Conservation (phyloP, 225 moss, liverwort and hornwort species). For the Rhytidiadelphus loreus region DNA sequence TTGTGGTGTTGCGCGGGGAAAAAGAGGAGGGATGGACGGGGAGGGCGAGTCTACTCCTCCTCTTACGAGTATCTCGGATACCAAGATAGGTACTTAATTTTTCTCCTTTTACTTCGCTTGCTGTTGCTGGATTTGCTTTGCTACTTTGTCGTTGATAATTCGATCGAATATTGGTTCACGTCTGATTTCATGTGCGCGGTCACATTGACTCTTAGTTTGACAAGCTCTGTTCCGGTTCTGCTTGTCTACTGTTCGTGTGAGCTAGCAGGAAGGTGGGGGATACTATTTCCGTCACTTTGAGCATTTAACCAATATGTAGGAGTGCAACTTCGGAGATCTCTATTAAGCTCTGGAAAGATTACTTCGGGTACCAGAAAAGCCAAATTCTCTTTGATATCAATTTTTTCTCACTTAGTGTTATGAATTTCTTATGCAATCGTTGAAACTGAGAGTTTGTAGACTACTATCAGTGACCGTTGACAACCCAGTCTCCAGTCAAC, state of each 20-base stretch:
- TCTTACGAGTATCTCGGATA: not conserved
- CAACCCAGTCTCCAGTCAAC: not conserved
- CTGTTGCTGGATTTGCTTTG: not conserved
- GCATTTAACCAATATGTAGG: not conserved
- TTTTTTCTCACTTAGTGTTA: not conserved
- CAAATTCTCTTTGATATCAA: not conserved
- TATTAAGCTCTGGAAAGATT: not conserved
- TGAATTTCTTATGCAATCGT: not conserved
- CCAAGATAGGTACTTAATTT: not conserved
- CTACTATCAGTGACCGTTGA: not conserved
- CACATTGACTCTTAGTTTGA: not conserved
- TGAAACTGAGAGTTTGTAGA: not conserved
- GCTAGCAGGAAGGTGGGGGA: not conserved
- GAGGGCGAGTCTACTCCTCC: not conserved
- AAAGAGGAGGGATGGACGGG: not conserved
- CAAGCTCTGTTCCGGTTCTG: not conserved
- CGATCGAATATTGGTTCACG: not conserved
- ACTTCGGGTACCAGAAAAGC: not conserved
- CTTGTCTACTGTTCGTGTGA: not conserved
- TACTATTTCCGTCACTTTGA: not conserved
- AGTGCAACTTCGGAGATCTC: not conserved
- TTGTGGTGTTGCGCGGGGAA: not conserved
- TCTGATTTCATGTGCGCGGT: not conserved
- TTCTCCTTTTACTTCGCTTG: not conserved
- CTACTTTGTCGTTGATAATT: not conserved